Base-by-base conservation (phyloP, 2,329 filamentous ascomycete species). In the Clarireedia monteithiana region DNA sequence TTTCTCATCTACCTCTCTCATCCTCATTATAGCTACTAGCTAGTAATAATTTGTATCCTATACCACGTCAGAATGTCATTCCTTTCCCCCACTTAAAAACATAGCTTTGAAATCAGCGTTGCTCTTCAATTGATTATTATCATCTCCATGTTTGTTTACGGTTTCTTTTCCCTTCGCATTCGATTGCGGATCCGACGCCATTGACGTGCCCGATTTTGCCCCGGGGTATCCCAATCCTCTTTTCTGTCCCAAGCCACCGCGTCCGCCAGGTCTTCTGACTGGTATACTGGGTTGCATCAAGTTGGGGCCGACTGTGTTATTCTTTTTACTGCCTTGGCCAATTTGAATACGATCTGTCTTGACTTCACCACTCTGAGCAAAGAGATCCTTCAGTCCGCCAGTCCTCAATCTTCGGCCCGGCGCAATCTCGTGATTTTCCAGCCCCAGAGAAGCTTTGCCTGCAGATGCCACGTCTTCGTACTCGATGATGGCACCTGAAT, bases 401-500 rank as follows among this genome's bases (percentile, higher is more conserved):
- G 77, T 81, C 15, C 75, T 77, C 24, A 87, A 71, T 55, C 73
- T 78, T 38, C 74, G 72, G 3, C 76, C 79, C 15, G 64, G 48
- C 38, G 75, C 77, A 46, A 86, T 77, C 50, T 81, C 77, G 51
- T 75, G 66, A 5, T 80, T 80, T 45, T 82, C 76, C 2, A 87
- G 72, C 26, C 75, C 75, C 6, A 87, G 67, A n/a, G 81, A 76
- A 1, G 87, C 88, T 66, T 81, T 87, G 26, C 91, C 91, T 0
- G 88, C 88, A 38, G 84, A 79, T 23, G 78, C 73, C 1, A 82
- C 73, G 52, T 82, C 76, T n/a, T 74, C 72, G 64, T 88, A 96
- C 67, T 97, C 94, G 39, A 97, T 79, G 54, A 92, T 86, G 5
- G 91, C 94, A 12, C 91, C 91, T 57, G 86, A 84, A 60, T 95